Conservation (phyloP, 331 rosid species). For the Spiraea crenata region DNA sequence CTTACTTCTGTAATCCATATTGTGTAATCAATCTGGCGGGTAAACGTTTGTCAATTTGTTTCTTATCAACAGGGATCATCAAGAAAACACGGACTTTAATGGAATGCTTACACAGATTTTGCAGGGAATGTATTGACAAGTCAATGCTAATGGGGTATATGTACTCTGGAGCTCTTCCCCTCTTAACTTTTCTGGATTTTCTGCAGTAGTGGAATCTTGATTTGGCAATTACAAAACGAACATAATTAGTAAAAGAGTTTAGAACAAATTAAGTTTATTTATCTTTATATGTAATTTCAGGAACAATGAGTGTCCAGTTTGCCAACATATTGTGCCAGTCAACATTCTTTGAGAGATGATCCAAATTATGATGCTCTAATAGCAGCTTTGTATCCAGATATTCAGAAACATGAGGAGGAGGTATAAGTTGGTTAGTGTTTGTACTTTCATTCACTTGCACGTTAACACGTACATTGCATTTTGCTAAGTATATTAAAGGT, state of each 20-base stretch:
- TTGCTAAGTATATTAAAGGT: no score
- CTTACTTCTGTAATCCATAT: background rate
- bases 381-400: conserved; percentile 81
- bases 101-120: conserved; percentile 98
- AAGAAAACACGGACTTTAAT: conserved; percentile 94
- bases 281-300: conserved; percentile 39
- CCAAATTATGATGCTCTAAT: conserved; percentile 89
- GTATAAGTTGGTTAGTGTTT: conserved; percentile 40
- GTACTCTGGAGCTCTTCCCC: conserved; percentile 22
- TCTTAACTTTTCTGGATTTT: conserved; percentile 18
- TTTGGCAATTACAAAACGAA: background rate
- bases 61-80: conserved; percentile 69
- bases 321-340: conserved; percentile 99
- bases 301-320: conserved; percentile 97
- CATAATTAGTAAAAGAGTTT: background rate
- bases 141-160: conserved; percentile 91
- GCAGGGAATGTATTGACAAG: conserved; percentile 98
- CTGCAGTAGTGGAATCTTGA: conserved; percentile 20
- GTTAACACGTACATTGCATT: no score
- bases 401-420: conserved; percentile 95
- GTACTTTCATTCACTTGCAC: background rate
- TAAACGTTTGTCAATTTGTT: background rate
- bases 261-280: background rate
- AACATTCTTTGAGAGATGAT: conserved; percentile 96
- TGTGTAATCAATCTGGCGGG: conserved; percentile 6